These are phyloP conservation scores for Leccinum pachyderme DNA, from an alignment of 1,284 basidiomycete species.

Conservation along the genomic window DNA sequence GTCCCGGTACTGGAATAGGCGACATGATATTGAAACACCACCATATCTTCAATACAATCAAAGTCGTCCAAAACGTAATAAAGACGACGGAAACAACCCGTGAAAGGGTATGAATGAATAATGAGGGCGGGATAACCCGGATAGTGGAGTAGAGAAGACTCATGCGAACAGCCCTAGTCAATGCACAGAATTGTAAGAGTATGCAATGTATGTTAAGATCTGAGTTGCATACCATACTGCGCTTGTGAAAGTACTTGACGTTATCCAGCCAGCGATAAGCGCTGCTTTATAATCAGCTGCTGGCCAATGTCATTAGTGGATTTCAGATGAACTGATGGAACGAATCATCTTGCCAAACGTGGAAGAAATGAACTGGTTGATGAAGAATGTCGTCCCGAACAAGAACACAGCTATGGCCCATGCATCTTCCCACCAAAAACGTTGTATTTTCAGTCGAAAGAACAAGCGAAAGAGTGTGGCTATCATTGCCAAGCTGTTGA, in stretches of 20 bases:
- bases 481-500: neutral
- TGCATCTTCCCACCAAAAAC: neutral
- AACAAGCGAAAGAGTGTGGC: neutral
- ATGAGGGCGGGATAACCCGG: neutral
- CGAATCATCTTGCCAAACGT: neutral
- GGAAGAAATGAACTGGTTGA: neutral
- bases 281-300: neutral
- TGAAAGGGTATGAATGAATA: neutral
- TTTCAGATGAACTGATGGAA: neutral
- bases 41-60: neutral
- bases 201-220: neutral
- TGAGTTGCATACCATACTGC: neutral
- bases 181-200: neutral
- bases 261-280: neutral
- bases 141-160: neutral
- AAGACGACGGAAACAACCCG: neutral
- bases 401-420: constrained; percentile 14
- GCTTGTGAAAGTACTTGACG: neutral
- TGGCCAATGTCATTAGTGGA: neutral
- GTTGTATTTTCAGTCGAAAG: neutral
- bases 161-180: neutral
- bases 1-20: neutral
- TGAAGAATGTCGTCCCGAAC: neutral
- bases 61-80: neutral
- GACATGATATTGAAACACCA: neutral